phyloP scores from a whole-genome alignment of 345 rosid species.

The Trapa bicornis region DNA sequence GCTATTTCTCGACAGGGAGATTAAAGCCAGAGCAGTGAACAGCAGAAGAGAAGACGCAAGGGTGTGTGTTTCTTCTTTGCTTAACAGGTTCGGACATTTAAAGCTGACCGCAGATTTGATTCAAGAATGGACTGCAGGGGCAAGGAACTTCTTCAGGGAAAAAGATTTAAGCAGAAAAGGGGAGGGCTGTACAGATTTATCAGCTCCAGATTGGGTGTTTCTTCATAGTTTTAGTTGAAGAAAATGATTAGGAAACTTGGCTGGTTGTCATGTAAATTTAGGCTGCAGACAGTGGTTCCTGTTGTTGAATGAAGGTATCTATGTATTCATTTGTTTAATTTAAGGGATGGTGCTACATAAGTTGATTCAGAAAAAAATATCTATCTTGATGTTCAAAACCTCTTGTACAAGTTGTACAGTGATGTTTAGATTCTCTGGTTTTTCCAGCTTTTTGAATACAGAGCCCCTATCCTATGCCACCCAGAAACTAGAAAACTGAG shows the following conservation, averaged over 20 bases:
- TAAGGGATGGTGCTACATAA: background rate
- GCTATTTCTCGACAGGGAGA: conserved; percentile 25
- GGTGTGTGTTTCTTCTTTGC: background rate
- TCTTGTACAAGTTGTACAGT: too few species aligned
- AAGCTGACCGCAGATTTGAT: conserved; percentile 24
- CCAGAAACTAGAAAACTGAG: too few species aligned
- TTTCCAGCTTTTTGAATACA: too few species aligned
- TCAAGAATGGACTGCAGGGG: background rate
- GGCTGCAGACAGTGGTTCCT: background rate
- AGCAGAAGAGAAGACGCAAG: conserved; percentile 5
- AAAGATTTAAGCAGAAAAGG: background rate
- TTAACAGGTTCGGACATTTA: conserved; percentile 2
- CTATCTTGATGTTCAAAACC: too few species aligned
- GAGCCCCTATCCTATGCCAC: too few species aligned
- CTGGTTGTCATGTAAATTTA: conserved; percentile 9
- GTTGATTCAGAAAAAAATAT: too few species aligned
- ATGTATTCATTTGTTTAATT: background rate
- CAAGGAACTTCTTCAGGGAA: background rate
- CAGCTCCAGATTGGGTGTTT: conserved; percentile 33
- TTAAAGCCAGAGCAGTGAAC: conserved; percentile 56
- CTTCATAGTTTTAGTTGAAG: conserved; percentile 44
- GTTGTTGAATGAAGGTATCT: background rate
- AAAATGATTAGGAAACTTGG: conserved; percentile 17
- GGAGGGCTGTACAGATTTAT: conserved; percentile 39
- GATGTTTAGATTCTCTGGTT: too few species aligned